Conservation (phyloP, 176 grass and related monocot species). For the Carex parvula region DNA sequence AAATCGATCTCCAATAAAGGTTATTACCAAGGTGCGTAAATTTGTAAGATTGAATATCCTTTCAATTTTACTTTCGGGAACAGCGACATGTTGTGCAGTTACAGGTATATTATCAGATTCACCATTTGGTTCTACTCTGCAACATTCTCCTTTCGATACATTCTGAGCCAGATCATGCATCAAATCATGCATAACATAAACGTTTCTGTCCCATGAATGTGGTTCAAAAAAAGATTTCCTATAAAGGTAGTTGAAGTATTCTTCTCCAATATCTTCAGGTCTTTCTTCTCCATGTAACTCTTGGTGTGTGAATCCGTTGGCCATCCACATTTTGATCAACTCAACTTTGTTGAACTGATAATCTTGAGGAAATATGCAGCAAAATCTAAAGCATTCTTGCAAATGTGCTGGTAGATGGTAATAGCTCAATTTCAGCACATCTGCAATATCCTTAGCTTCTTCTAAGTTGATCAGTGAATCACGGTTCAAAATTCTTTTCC, state of each 20-base stretch:
- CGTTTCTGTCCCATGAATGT: neutral
- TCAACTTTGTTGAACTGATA: constrained; percentile 35
- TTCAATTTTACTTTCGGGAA: neutral
- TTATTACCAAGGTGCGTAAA: constrained; percentile 23
- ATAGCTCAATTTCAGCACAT: neutral
- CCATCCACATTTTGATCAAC: constrained; percentile 40
- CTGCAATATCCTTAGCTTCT: neutral
- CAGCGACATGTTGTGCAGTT: constrained; percentile 8
- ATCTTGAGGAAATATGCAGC: constrained; percentile 12
- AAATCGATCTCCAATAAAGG: neutral
- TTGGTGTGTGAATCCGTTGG: neutral
- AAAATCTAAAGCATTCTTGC: neutral
- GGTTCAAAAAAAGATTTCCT: constrained; percentile 26
- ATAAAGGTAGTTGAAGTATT: constrained; percentile 5
- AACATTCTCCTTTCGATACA: neutral
- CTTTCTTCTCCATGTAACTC: neutral
- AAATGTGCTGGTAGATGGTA: neutral
- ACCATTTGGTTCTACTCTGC: neutral
- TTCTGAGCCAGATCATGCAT: constrained; percentile 27
- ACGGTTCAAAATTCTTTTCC: neutral
- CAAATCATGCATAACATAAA: constrained; percentile 31
- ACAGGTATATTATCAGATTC: neutral
- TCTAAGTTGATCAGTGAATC: neutral
- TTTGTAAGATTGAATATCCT: neutral
- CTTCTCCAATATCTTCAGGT: constrained; percentile 18